Evolutionary conservation across 2,329 filamentous ascomycete genomes (phyloP), one percentile per base, ranked within the genome.

Genomic region (Talaromyces pinophilus): DNA sequence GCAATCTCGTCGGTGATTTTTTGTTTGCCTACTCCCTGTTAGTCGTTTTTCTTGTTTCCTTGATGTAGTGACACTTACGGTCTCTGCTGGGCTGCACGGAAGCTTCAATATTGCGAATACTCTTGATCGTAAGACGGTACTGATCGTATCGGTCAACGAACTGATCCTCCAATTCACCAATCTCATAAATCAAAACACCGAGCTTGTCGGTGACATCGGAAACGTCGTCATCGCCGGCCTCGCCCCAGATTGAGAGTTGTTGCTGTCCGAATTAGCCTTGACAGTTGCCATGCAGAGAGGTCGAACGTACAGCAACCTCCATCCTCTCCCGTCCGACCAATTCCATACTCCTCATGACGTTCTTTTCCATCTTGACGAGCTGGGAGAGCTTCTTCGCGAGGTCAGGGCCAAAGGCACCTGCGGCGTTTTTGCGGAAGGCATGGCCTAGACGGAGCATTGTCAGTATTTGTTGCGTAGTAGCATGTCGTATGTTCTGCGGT

Each of bases 291-390:
- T 7, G n/a, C 1, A 25, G 25, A 38, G 28, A 8, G 2, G 11
- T 1, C 10, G 17, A n/a, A 66, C 92, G 76, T 91, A 97, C 93
- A 76, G 95, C 95, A 71, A 97, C 94, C 75, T 98, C 95, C 93
- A 98, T 98, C 74, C 95, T 90, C 85, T 99, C 95, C 76, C 93
- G 90, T 55, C 93, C 93, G 63, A 98, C 95, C 60, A 92, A 86
- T 79, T 99, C 95, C 86, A 98, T 89, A 79, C 93, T 97, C 80
- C 95, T 92, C 95, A 99, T 99, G 66, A 97, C 92, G 78, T 99
- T 98, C 89, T 99, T 99, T 84, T 99, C 95, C 95, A 99, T 99
- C 88, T 99, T 99, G 70, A 99, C 95, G 63, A 99, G 87, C 83
- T 96, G 92, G 48, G 93, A 92, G 69, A 99, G 89, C 87, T 99